phyloP scores from a whole-genome alignment of 2,329 filamentous ascomycete genomes.

The Arthrobotrys megalospora region DNA sequence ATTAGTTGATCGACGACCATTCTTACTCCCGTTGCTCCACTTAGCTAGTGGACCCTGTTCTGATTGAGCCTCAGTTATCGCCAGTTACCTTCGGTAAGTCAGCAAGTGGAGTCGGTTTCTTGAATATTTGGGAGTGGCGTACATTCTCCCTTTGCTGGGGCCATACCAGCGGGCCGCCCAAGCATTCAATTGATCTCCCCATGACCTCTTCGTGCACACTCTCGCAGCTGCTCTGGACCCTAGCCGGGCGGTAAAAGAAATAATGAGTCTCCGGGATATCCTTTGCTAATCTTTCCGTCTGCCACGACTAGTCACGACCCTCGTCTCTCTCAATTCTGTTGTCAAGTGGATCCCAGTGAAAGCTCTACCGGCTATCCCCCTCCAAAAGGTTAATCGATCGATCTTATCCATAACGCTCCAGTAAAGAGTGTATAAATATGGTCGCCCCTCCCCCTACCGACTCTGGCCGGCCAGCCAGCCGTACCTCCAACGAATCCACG shows the following conservation, averaged over 20 bases:
- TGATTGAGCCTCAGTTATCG: constrained; percentile 15
- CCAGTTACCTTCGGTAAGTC: background rate
- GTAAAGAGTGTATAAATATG: constrained; percentile 23
- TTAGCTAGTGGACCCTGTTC: background rate
- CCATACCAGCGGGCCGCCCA: constrained; percentile 5
- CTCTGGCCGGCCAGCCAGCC: background rate
- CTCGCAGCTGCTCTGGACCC: constrained; percentile 5
- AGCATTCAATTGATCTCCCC: constrained; percentile 17
- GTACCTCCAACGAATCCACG: background rate
- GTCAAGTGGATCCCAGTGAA: constrained; percentile 14
- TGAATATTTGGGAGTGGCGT: background rate
- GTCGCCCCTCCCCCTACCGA: background rate
- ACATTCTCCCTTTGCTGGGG: background rate
- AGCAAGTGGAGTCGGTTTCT: background rate
- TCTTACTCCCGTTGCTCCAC: constrained; percentile 1
- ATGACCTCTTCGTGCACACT: constrained; percentile 6
- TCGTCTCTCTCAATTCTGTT: background rate
- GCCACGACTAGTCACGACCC: constrained; percentile 1
- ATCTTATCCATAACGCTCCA: background rate
- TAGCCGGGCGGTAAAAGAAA: background rate
- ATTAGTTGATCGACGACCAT: constrained; percentile 16
- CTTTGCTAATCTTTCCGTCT: constrained; percentile 13
- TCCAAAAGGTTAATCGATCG: background rate
- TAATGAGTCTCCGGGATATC: background rate
- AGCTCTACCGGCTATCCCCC: background rate